Percentiles rank a stretch among this genome's conserved stretches.
Conservation (phyloP, 768 basidiomycete species). For the Dioszegia hungarica region DNA sequence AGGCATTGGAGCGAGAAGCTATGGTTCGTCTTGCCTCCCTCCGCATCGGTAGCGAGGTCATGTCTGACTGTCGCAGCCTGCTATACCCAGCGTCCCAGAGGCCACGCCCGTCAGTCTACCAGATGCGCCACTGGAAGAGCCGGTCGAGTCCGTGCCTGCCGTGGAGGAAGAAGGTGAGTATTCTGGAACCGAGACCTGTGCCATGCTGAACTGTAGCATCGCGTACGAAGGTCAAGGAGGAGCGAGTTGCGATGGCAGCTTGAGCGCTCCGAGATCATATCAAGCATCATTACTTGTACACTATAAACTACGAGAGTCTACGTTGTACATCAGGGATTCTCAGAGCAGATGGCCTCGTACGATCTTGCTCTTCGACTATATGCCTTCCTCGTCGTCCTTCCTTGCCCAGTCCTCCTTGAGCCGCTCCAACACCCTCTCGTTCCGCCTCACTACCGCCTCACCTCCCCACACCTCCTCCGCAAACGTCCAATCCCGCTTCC, state of each 20-base stretch:
- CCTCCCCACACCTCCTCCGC: conserved; percentile 24
- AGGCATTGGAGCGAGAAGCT: conserved; percentile 56
- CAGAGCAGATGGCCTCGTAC: too few relatives aligned
- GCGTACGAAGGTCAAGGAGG: conserved; percentile 2
- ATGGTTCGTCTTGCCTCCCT: conserved; percentile 17
- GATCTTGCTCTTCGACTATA: too few relatives aligned
- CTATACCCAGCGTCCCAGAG: conserved; percentile 30
- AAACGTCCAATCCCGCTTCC: conserved; percentile 34
- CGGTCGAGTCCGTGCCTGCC: conserved; percentile 8
- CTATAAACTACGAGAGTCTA: too few relatives aligned
- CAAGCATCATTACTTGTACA: too few relatives aligned
- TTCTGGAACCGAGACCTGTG: neutral
- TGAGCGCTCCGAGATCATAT: neutral
- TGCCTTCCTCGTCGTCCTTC: too few relatives aligned
- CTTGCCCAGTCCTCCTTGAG: conserved; percentile 1
- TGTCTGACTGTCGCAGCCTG: conserved; percentile 20
- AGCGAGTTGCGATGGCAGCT: conserved; percentile 20
- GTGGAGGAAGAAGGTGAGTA: neutral
- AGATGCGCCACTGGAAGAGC: conserved; percentile 30
- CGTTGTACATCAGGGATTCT: too few relatives aligned
- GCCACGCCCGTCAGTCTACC: conserved; percentile 29
- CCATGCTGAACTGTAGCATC: neutral
- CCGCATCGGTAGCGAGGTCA: neutral
- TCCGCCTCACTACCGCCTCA: neutral
- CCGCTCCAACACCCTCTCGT: conserved; percentile 4